These are phyloP conservation scores for Prunus fruticosa DNA, from an alignment of 306 rosid genomes.

Conservation along the genomic window DNA sequence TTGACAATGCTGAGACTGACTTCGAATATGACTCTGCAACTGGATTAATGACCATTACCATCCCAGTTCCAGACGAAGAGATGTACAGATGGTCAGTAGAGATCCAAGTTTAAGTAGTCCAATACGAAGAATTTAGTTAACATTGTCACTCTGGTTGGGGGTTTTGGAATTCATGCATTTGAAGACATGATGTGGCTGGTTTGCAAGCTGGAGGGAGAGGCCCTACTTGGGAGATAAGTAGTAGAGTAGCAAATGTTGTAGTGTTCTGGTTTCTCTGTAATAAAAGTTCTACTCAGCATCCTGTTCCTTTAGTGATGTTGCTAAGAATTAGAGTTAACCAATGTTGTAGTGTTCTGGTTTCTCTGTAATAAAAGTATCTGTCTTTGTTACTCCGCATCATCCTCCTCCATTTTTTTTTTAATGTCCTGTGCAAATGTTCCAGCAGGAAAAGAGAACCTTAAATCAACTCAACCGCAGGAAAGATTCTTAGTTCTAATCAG, in stretches of 20 bases:
- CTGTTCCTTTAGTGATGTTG: background rate
- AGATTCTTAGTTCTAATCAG: no score
- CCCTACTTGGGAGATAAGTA: background rate
- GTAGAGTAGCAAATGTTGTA: background rate
- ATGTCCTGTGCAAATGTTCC: background rate
- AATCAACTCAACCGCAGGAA: no score
- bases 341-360: background rate
- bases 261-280: background rate
- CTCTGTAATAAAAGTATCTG: background rate
- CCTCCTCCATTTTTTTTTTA: background rate
- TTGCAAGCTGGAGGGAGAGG: conserved; percentile 1
- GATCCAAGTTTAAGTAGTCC: conserved; percentile 51
- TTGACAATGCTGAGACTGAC: conserved; percentile 38
- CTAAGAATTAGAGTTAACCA: background rate
- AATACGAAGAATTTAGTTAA: background rate
- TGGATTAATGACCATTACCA: conserved; percentile 55
- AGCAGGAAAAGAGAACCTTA: no score
- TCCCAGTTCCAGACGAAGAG: conserved; percentile 55
- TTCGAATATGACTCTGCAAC: conserved; percentile 45
- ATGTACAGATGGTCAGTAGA: conserved; percentile 66
- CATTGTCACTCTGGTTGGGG: background rate
- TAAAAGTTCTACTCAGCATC: background rate
- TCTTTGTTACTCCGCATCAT: background rate
- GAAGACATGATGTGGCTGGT: background rate
- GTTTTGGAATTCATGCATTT: background rate